Evolutionary conservation across 2,329 filamentous ascomycete genomes (phyloP).

Genomic region (Trichoderma lentiforme): DNA sequence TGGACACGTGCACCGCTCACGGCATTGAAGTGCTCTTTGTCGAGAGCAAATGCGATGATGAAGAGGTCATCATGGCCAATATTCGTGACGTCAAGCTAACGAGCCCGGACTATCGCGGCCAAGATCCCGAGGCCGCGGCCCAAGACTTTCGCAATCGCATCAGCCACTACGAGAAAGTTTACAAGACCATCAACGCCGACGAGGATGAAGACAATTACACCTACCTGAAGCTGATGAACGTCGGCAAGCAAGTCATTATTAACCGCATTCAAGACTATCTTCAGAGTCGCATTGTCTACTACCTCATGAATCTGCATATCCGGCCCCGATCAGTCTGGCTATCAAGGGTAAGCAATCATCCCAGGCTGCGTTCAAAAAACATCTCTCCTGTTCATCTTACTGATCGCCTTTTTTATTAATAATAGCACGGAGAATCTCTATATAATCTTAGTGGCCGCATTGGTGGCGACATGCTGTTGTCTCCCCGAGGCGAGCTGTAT

Average conservation of each 20-base stretch:
- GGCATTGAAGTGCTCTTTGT: conserved; percentile 91
- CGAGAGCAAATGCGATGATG: conserved; percentile 94
- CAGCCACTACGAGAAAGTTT: conserved; percentile 94
- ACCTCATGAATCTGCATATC: conserved; percentile 97
- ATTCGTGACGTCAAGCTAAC: conserved; percentile 97
- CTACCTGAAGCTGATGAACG: conserved; percentile 96
- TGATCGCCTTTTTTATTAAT: neutral
- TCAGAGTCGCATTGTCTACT: conserved; percentile 94
- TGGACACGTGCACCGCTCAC: conserved; percentile 70
- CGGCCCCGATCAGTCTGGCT: conserved; percentile 95
- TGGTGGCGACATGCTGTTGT: conserved; percentile 86
- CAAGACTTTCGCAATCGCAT: conserved; percentile 92
- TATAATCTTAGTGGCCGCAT: conserved; percentile 91
- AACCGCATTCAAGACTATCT: conserved; percentile 96
- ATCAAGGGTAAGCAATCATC: conserved; percentile 64
- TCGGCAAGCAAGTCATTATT: conserved; percentile 94
- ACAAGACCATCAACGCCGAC: conserved; percentile 83
- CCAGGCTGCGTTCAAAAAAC: neutral
- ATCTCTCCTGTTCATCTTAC: neutral
- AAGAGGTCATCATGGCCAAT: conserved; percentile 96
- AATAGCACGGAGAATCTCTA: conserved; percentile 85
- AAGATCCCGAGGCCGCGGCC: conserved; percentile 88
- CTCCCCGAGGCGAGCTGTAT: conserved; percentile 81
- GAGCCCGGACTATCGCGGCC: conserved; percentile 88
- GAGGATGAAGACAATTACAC: conserved; percentile 80